Base-by-base conservation (phyloP, 805 yeast genomes). In the Kluyveromyces siamensis region DNA sequence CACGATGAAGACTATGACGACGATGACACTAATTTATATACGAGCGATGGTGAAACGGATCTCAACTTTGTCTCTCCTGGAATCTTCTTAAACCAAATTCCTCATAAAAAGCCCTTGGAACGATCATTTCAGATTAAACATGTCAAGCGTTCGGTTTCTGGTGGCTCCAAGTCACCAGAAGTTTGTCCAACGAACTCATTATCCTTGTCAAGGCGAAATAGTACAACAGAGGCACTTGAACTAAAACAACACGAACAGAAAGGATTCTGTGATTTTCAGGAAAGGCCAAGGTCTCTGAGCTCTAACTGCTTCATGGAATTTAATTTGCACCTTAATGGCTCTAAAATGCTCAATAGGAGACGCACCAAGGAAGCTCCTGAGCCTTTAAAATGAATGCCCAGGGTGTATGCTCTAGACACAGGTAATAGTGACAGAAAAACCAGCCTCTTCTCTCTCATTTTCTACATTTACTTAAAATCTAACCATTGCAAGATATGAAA, bases 101-200 rank as follows among this genome's bases (percentile, higher is more conserved):
- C 48, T 21, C 50, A 40, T 27, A 39, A 40, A 27, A 44, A 44
- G 36, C 50, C 50, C 1, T 10, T 17, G 17, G 50, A 48, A 21
- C 18, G 40, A 14, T 37, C 45, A 14, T 48, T 48, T 36, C 44
- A 40, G 18, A 17, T 44, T 4, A 18, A 44, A 27, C 50, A 48
- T 40, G 39, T 43, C n/a, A 39, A 43, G 4, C 21, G 45, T 13
- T 8, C 27, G 9, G 5, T 7, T 30, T 4, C 14, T 30, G 35
- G 14, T 30, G 35, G 7, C 11, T 30, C 8, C 11, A 7, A 7
- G 14, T 30, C 14, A 30, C 8, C 35, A 30, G 35, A 30, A 30
- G 35, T 30, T 2, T 11, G 14, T 30, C 14, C 35, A 30, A 30
- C 14, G 14, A 30, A 30, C 25, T 21, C 6, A 21, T 21, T 21